Evolutionary conservation across 1,284 basidiomycete species (phyloP), one percentile per base, ranked within the genome.

Genomic region (Tremellales sp.): DNA sequence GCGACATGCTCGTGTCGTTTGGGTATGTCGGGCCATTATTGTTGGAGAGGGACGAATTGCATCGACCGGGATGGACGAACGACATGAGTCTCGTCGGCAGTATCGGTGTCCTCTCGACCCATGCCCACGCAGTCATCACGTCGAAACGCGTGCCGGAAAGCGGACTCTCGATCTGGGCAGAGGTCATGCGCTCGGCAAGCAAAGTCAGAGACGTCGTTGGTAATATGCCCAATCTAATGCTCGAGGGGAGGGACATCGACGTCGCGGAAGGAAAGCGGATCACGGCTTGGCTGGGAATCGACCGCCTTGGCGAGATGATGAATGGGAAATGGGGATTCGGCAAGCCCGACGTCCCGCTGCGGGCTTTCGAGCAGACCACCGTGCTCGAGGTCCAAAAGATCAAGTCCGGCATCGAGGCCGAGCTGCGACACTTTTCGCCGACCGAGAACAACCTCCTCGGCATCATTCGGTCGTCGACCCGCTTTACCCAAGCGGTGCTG

Each of bases 271-370:
- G 57, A 5, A 43, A 46, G 24, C 39, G 37, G 3, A 26, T 58
- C 2, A 39, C 45, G 7, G 59, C 56, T 9, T 57, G 52, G 51
- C 51, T 70, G 19, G 54, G 57, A 4, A 47, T 54, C 14, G 59
- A 62, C n/a, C 34, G 42, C 2, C 28, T 63, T 10, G 61, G 63
- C n/a, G 59, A 61, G 32, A 50, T 65, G 16, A 45, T 65, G 35
- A 53, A 54, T 24, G 67, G 66, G 0, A 50, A 56, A 31, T 71
- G 60, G 52, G 68, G 67, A 1, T 69, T 68, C 36, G 64, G 66
- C 3, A 38, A 22, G 18, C 29, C 34, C 8, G 22, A 52, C 6
- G 28, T 35, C 2, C 33, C 22, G 12, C 54, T 57, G 3, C 48
- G 53, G 1, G n/a, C 48, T 0, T 49, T 66, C 10, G 64, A 63